Evolutionary conservation across 148 eudicot genomes (phyloP), one percentile per base, ranked within the genome.

Genomic region (Camellia sinensis): DNA sequence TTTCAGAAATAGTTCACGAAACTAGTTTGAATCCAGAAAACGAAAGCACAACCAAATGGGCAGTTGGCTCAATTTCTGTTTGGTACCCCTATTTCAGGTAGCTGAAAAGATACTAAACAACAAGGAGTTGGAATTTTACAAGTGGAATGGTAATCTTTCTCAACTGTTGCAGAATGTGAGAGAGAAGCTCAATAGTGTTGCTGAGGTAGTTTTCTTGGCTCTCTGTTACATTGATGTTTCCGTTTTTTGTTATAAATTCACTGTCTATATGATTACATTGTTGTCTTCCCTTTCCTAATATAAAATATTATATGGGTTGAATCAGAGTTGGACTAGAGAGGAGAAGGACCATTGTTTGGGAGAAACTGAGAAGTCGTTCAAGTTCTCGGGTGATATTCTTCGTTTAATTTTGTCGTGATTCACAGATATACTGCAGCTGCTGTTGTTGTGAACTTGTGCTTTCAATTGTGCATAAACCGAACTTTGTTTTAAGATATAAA

Each of bases 281-380:
- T 65, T 59, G 21, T 79, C 68, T 48, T 76, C 80, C 80, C 61
- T 19, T 37, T 62, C 76, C 69, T 84, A 69, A 75, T 18, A 22
- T 56, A 43, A 45, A 73, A 17, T 56, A n/a, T 40, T 56, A n/a
- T 50, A n/a, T 73, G 70, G 61, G 46, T 54, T 56, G 72, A 71
- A 18, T 85, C 89, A 95, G 99, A 84, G 84, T 73, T 95, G 99
- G 99, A 91, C 85, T 14, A 90, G 98, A 83, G 99, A 92, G 85
- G 95, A 95, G 86, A 95, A 95, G 93, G 85, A 95, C 82, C 97
- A 90, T 75, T 95, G 98, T 77, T 83, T 95, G 82, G 97, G 92
- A 85, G 99, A 93, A 87, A 93, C 98, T 0, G 97, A 92, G 91
- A 95, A 92, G 80, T 93, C 99, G 0, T 95, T 95, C 86, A 91